phyloP scores from a whole-genome alignment of 306 rosid genomes.

The Bauhinia variegata region DNA sequence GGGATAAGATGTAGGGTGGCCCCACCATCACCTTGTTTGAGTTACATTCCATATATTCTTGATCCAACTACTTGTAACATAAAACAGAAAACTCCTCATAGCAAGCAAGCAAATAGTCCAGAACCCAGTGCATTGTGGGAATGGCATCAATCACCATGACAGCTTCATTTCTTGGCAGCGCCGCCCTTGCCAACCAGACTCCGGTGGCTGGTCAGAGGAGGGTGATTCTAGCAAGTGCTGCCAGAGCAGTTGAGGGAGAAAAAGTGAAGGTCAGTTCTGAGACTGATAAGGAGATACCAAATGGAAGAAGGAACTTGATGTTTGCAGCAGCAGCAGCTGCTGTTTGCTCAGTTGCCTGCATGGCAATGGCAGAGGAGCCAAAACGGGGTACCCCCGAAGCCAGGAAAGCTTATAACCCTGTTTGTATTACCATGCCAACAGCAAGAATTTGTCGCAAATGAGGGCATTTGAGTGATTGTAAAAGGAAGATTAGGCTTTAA shows the following conservation, averaged over 20 bases:
- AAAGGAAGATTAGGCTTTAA: constrained; percentile 25
- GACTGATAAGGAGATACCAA: constrained; percentile 27
- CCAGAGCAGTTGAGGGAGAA: constrained; percentile 33
- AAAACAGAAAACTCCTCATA: background rate
- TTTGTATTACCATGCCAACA: constrained; percentile 63
- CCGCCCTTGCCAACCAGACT: constrained; percentile 18
- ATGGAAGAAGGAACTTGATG: constrained; percentile 52
- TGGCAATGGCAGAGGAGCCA: constrained; percentile 47
- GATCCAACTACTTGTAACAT: constrained; percentile 9
- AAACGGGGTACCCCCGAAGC: constrained; percentile 47
- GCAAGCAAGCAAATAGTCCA: constrained; percentile 8
- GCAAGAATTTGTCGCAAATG: constrained; percentile 52
- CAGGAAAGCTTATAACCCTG: constrained; percentile 49
- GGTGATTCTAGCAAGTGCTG: constrained; percentile 30
- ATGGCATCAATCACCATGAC: constrained; percentile 59
- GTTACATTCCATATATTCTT: constrained; percentile 25
- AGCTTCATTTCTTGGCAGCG: constrained; percentile 40
- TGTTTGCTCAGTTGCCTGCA: constrained; percentile 44
- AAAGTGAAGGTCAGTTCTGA: constrained; percentile 24
- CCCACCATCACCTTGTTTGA: constrained; percentile 6
- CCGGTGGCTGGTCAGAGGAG: constrained; percentile 1
- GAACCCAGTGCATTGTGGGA: background rate
- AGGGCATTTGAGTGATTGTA: constrained; percentile 1
- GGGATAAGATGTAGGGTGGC: constrained; percentile 44
- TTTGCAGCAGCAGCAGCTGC: constrained; percentile 44